phyloP scores from a whole-genome alignment of 2,329 filamentous ascomycete species.

The Ciborinia camelliae region DNA sequence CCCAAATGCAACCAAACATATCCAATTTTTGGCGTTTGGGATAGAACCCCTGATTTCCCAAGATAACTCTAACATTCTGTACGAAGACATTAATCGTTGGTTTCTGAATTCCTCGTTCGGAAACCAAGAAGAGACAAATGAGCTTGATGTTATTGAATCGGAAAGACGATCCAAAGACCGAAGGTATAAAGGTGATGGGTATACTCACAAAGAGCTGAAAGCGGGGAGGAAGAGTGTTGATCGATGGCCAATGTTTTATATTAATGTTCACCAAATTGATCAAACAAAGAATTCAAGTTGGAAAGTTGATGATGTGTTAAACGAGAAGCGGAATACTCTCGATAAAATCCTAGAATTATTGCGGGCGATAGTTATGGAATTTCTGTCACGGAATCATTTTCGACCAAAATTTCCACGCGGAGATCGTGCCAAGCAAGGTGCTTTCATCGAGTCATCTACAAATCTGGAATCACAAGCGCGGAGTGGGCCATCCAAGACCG shows the following conservation, averaged over 20 bases:
- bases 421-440: not conserved
- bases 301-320: slow-evolving; percentile 43
- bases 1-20: slow-evolving; percentile 66
- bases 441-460: not conserved
- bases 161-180: slow-evolving; percentile 40
- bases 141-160: slow-evolving; percentile 40
- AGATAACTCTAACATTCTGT: slow-evolving; percentile 61
- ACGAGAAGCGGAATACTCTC: slow-evolving; percentile 44
- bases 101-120: slow-evolving; percentile 80
- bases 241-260: slow-evolving; percentile 83
- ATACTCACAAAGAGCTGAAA: slow-evolving; percentile 51
- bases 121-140: slow-evolving; percentile 46
- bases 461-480: not conserved
- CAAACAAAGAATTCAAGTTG: not conserved
- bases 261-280: slow-evolving; percentile 55
- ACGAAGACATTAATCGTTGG: slow-evolving; percentile 72
- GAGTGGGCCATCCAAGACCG: not conserved
- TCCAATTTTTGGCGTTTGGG: slow-evolving; percentile 81
- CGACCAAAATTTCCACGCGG: slow-evolving; percentile 24
- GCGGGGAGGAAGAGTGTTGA: slow-evolving; percentile 64
- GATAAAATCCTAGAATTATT: slow-evolving; percentile 61
- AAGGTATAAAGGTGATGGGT: slow-evolving; percentile 46
- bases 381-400: slow-evolving; percentile 70
- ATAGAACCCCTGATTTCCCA: slow-evolving; percentile 60
- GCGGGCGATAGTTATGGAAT: slow-evolving; percentile 65